Evolutionary conservation across 1,284 basidiomycete species (phyloP).

Genomic region (Xerocomus nothofagi): DNA sequence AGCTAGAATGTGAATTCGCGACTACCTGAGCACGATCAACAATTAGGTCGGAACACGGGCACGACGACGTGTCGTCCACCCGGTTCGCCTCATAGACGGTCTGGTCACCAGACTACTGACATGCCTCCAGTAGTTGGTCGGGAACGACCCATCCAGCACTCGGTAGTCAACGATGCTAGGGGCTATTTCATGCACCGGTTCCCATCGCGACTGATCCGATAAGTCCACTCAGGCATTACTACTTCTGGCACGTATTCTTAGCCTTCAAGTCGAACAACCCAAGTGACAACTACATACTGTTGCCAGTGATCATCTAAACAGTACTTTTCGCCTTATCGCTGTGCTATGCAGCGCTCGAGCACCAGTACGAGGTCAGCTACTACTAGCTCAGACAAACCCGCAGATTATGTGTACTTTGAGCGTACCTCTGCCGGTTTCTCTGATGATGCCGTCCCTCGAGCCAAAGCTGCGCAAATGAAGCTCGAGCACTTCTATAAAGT

Average conservation of each 20-base stretch:
- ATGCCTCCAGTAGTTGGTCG: too few species aligned
- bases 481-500: conserved; percentile 92
- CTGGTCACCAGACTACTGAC: too few species aligned
- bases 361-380: conserved; percentile 29
- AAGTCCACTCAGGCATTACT: conserved; percentile 3
- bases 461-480: conserved; percentile 87
- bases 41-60: too few species aligned
- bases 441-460: conserved; percentile 74
- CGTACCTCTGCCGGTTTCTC: conserved; percentile 70
- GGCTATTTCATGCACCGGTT: neutral
- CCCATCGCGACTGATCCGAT: conserved; percentile 19
- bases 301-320: neutral
- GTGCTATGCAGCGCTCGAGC: conserved; percentile 33
- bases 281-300: neutral
- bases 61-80: too few species aligned
- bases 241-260: neutral
- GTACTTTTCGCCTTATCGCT: neutral
- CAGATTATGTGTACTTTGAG: conserved; percentile 85
- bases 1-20: too few species aligned
- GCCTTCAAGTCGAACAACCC: neutral
- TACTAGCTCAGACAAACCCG: conserved; percentile 30
- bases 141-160: too few species aligned
- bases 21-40: too few species aligned
- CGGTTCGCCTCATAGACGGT: too few species aligned
- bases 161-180: neutral